These are phyloP conservation scores for Cercospora sesami DNA, from an alignment of 2,329 filamentous ascomycete genomes.

Conservation along the genomic window DNA sequence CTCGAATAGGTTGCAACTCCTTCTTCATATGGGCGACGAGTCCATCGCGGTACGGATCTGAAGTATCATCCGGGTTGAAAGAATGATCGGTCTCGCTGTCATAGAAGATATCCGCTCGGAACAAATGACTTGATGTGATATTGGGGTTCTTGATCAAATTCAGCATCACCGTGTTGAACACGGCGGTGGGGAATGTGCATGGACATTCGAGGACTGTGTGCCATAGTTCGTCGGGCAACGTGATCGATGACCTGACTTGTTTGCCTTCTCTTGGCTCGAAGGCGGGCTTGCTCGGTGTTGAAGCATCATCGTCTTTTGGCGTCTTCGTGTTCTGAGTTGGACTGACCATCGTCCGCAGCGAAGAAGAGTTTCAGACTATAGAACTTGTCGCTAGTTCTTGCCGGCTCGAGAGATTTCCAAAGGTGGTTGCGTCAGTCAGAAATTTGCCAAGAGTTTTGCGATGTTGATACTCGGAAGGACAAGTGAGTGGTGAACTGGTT, in stretches of 20 bases:
- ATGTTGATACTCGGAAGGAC: background rate
- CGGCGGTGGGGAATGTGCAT: conserved; percentile 63
- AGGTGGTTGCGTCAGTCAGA: background rate
- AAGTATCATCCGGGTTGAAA: conserved; percentile 28
- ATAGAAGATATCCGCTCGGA: conserved; percentile 72
- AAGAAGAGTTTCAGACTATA: background rate
- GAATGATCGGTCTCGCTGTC: conserved; percentile 48
- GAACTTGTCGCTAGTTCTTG: background rate
- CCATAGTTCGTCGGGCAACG: conserved; percentile 34
- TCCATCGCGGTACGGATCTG: conserved; percentile 5
- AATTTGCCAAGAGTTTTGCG: background rate
- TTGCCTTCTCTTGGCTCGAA: conserved; percentile 40
- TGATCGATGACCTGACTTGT: conserved; percentile 21
- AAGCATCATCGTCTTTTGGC: background rate
- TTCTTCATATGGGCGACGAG: conserved; percentile 47
- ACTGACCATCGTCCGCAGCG: background rate
- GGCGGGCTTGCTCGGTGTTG: conserved; percentile 18
- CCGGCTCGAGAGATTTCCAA: background rate
- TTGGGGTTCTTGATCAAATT: conserved; percentile 79
- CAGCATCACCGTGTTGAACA: conserved; percentile 68
- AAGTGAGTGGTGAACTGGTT: background rate
- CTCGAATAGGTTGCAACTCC: conserved; percentile 39
- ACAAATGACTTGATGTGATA: conserved; percentile 73
- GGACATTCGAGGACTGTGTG: conserved; percentile 30
- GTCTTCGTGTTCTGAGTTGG: background rate